Conservation (phyloP, 129 eudicot genomes). For the Heracleum sosnowskyi region DNA sequence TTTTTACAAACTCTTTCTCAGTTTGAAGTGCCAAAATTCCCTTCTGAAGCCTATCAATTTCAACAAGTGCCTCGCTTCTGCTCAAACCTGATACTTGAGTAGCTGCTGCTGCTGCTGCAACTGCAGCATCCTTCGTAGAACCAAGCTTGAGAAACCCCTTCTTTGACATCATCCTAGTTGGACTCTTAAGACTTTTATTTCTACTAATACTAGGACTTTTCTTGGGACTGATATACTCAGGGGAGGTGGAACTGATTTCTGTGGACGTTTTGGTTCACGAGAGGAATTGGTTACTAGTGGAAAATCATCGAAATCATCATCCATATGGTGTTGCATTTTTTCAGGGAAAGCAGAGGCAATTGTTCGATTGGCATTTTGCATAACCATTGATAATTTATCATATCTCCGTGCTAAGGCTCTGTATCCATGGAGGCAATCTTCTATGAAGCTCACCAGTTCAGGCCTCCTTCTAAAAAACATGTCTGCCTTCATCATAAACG, state of each 20-base stretch:
- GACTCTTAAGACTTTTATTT: conserved; percentile 24
- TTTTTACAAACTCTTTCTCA: conserved; percentile 61
- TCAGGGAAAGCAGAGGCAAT: conserved; percentile 59
- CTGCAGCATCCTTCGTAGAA: conserved; percentile 10
- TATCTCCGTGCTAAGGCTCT: conserved; percentile 68
- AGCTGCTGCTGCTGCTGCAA: conserved; percentile 6
- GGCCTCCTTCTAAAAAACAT: conserved; percentile 61
- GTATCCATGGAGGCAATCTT: conserved; percentile 53
- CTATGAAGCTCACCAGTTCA: conserved; percentile 47
- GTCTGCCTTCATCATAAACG: conserved; percentile 57
- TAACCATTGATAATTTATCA: conserved; percentile 55
- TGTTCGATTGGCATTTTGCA: conserved; percentile 62
- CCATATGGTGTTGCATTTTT: conserved; percentile 44
- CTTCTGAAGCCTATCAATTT: conserved; percentile 64
- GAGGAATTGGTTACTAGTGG: not conserved
- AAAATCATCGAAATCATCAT: conserved; percentile 46
- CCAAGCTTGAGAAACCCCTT: conserved; percentile 50
- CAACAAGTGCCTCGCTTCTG: conserved; percentile 43
- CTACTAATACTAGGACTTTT: conserved; percentile 29
- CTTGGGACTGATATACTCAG: conserved; percentile 24
- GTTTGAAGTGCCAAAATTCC: conserved; percentile 60
- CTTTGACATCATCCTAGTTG: conserved; percentile 45
- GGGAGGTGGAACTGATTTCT: conserved; percentile 25
- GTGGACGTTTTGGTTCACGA: not conserved
- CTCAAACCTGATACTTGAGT: conserved; percentile 43